Base-by-base conservation (phyloP, 1,139 yeast genomes). In the Oligophagozyma castellii region DNA sequence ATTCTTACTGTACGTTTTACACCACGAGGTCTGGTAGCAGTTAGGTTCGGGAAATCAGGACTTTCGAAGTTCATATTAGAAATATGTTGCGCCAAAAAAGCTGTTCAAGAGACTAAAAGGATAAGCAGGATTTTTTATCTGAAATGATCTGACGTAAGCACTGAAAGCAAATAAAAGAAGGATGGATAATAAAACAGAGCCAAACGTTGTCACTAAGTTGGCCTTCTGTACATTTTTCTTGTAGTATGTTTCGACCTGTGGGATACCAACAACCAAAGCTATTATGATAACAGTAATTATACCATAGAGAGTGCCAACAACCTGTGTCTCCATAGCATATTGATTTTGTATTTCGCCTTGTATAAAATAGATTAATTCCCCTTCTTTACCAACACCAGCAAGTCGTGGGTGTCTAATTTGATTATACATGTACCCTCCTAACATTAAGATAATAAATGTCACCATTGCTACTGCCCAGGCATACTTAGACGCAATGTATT, bases 391-490 rank as follows among this genome's bases (percentile, higher is more conserved):
- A 27, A 66, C 67, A 35, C 71, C 73, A 21, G 77, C 63, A 46
- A 73, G 78, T 12, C 83, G 93, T 5, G 75, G 66, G 24, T 68
- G 68, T 51, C 96, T 72, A 39, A 89, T 89, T 43, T 72, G 70
- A 53, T 83, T 84, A 66, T 73, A 89, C 98, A 89, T 89, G 56
- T 84, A 80, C 11, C 98, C 98, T 8, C 92, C 65, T 30, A 71
- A 74, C 61, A 86, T 80, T 44, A 84, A 58, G 37, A 86, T 61
- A 16, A 81, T 66, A 25, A 78, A 59, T 14, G 80, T 59, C 5
- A 43, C 42, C 3, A 80, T 63, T 11, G 65, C 33, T 4, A 70
- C 67, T 28, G 77, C 74, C 94, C 94, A 83, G 29, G 77, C 45
- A 37, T 69, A 67, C 37, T 58, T 63, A 26, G 62, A 54, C 20